phyloP scores from a whole-genome alignment of 306 rosid genomes.

The Carpinus viminea region DNA sequence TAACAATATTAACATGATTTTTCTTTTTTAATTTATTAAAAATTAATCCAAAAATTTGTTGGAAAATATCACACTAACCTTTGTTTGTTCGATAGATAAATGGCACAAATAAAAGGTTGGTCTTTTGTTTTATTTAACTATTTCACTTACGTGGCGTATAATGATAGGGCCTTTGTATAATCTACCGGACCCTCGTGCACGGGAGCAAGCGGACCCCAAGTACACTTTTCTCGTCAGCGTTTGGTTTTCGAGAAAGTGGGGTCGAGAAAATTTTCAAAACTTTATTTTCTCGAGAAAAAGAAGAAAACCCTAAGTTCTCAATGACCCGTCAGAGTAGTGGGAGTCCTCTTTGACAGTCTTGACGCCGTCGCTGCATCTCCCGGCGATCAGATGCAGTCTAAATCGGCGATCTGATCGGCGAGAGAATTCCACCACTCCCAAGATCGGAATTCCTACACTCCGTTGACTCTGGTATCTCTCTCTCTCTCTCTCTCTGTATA shows the following conservation, averaged over 20 bases:
- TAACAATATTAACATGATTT: no score
- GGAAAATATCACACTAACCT: no score
- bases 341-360: slow-evolving; percentile 14
- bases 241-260: slow-evolving; percentile 39
- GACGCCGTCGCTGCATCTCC: slow-evolving; percentile 10
- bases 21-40: no score
- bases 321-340: slow-evolving; percentile 2
- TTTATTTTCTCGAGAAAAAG: slow-evolving; percentile 31
- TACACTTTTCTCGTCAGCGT: slow-evolving; percentile 31
- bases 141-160: not conserved
- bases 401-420: slow-evolving; percentile 26
- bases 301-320: slow-evolving; percentile 23
- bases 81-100: no score
- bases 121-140: not conserved
- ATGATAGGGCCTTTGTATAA: not conserved
- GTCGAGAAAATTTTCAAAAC: slow-evolving; percentile 8
- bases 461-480: not conserved
- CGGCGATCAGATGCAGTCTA: slow-evolving; percentile 8
- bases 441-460: slow-evolving; percentile 11
- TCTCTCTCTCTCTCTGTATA: not conserved
- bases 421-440: slow-evolving; percentile 3
- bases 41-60: no score
- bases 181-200: not conserved
- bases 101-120: no score
- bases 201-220: not conserved